Evolutionary conservation across 805 yeast species (phyloP).

Genomic region (Wickerhamiella musiphila): DNA sequence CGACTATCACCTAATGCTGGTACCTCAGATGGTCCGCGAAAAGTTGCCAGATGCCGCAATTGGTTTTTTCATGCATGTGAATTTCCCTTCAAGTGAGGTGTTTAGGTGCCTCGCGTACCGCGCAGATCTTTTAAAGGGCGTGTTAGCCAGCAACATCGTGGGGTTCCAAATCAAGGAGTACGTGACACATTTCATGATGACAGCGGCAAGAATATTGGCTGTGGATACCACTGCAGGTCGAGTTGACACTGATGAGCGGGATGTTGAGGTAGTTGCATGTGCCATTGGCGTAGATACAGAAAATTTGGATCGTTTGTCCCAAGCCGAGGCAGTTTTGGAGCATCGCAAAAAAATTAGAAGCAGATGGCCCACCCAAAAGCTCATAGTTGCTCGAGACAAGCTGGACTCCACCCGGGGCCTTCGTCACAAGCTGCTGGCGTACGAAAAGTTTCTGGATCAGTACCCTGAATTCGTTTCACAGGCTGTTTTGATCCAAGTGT

Average conservation of each 20-base stretch:
- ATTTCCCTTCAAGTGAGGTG: slow-evolving; percentile 91
- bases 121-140: slow-evolving; percentile 54
- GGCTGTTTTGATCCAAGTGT: slow-evolving; percentile 69
- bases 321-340: slow-evolving; percentile 30
- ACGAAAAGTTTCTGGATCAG: slow-evolving; percentile 53
- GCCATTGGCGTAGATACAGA: slow-evolving; percentile 28
- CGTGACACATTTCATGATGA: slow-evolving; percentile 83
- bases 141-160: slow-evolving; percentile 75
- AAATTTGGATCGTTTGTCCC: slow-evolving; percentile 31
- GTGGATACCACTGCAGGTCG: slow-evolving; percentile 83
- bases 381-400: slow-evolving; percentile 80
- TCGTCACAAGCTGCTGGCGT: slow-evolving; percentile 72
- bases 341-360: slow-evolving; percentile 44
- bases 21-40: slow-evolving; percentile 69
- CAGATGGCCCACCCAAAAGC: slow-evolving; percentile 53
- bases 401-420: slow-evolving; percentile 77
- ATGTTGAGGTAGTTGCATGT: slow-evolving; percentile 20
- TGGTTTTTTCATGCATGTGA: slow-evolving; percentile 82
- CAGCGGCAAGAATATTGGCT: slow-evolving; percentile 65
- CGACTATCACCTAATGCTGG: slow-evolving; percentile 78
- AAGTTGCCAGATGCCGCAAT: slow-evolving; percentile 67
- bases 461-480: slow-evolving; percentile 55
- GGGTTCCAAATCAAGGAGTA: slow-evolving; percentile 88
- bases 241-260: slow-evolving; percentile 39
- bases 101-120: slow-evolving; percentile 88